Percentiles rank a stretch among this genome's conserved stretches.
Evolutionary conservation across 805 yeast genomes (phyloP).

Genomic region (Zygotorulaspora danielsina): DNA sequence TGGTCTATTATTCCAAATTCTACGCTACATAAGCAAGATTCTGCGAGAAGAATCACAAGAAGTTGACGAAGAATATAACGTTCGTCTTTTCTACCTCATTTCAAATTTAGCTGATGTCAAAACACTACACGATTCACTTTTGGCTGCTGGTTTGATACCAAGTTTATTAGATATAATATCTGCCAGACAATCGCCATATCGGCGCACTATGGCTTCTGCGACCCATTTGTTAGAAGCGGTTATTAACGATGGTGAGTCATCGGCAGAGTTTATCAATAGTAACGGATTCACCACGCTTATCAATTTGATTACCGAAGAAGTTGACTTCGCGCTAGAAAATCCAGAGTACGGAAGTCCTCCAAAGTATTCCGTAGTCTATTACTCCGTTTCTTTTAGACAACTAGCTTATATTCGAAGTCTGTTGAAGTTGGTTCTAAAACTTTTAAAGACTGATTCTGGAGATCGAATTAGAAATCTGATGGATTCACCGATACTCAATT

Average conservation of each 20-base stretch:
- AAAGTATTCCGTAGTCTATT: slow-evolving; percentile 45
- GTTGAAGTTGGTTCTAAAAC: slow-evolving; percentile 56
- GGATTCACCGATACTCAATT: slow-evolving; percentile 71
- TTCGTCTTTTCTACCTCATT: slow-evolving; percentile 54
- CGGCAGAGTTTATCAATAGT: slow-evolving; percentile 59
- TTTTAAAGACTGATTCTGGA: slow-evolving; percentile 71
- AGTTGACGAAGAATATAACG: slow-evolving; percentile 46
- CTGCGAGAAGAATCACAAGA: slow-evolving; percentile 38
- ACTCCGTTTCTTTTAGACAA: slow-evolving; percentile 55
- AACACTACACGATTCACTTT: slow-evolving; percentile 50
- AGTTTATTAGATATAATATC: slow-evolving; percentile 60
- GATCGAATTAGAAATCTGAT: slow-evolving; percentile 80
- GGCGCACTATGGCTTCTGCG: slow-evolving; percentile 60
- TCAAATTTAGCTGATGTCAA: slow-evolving; percentile 58
- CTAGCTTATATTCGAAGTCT: slow-evolving; percentile 54
- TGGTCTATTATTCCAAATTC: slow-evolving; percentile 70
- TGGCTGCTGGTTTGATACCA: slow-evolving; percentile 71
- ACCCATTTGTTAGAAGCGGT: slow-evolving; percentile 51
- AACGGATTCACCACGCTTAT: slow-evolving; percentile 65
- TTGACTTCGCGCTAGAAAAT: slow-evolving; percentile 55
- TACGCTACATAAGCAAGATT: slow-evolving; percentile 57
- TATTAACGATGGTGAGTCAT: slow-evolving; percentile 44
- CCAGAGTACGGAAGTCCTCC: slow-evolving; percentile 60
- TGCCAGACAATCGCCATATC: slow-evolving; percentile 46
- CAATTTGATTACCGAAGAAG: slow-evolving; percentile 57